Percentiles rank a stretch among this genome's conserved stretches.
These are phyloP conservation scores for Protomyces inundatus DNA, from an alignment of 1,139 yeast genomes.

Conservation along the genomic window DNA sequence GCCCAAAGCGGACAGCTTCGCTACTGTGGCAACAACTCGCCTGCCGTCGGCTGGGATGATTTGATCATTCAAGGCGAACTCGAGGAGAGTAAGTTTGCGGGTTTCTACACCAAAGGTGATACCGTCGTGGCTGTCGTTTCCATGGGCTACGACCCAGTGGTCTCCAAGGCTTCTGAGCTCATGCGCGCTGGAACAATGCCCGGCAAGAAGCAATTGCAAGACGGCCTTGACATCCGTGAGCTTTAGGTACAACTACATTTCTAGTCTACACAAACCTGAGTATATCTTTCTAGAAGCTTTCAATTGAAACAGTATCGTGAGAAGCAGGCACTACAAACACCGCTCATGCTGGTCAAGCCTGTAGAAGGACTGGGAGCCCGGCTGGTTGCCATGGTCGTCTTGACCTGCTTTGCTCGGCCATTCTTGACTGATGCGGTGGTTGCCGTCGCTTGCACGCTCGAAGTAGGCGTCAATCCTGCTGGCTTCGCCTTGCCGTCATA, in stretches of 20 bases:
- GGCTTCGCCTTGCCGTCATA: constrained; percentile 38
- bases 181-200: constrained; percentile 28
- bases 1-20: constrained; percentile 29
- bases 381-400: not conserved
- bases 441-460: too few relatives aligned
- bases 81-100: constrained; percentile 27
- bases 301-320: constrained; percentile 8
- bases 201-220: constrained; percentile 25
- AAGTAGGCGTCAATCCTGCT: too few relatives aligned
- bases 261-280: too few relatives aligned
- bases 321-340: constrained; percentile 5
- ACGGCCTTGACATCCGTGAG: constrained; percentile 26
- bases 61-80: constrained; percentile 26
- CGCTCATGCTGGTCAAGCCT: not conserved
- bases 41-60: constrained; percentile 28
- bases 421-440: too few relatives aligned
- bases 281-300: not conserved
- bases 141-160: constrained; percentile 29
- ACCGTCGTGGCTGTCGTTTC: constrained; percentile 28
- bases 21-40: constrained; percentile 28
- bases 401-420: constrained; percentile 1
- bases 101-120: constrained; percentile 28
- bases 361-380: not conserved
- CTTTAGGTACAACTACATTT: not conserved
- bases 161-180: constrained; percentile 26